phyloP scores from a whole-genome alignment of 148 eudicot genomes.

The Rhododendron vialii region DNA sequence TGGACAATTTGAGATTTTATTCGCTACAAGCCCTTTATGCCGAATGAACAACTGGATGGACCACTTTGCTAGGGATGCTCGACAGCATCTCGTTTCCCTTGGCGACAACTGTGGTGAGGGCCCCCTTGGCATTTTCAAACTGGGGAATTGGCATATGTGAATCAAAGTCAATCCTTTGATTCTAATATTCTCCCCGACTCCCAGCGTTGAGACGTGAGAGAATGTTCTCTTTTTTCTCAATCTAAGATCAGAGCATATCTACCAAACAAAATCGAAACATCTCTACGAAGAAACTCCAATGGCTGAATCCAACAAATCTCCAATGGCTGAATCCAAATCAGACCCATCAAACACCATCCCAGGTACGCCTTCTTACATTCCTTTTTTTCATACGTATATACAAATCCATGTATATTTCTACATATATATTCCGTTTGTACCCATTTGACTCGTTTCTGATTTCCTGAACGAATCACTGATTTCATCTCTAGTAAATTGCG shows the following conservation, averaged over 20 bases:
- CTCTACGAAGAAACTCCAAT: not conserved
- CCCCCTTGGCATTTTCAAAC: not conserved
- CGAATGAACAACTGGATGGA: too few species aligned
- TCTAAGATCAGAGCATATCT: not conserved
- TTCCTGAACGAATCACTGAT: not conserved
- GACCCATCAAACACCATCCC: conserved; percentile 11
- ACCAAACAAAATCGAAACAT: not conserved
- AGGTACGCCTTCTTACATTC: conserved; percentile 10
- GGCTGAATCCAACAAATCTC: not conserved
- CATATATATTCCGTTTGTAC: not conserved
- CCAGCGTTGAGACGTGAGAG: not conserved
- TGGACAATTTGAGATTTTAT: too few species aligned
- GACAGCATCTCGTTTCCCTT: too few species aligned
- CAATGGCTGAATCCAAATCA: conserved; percentile 26
- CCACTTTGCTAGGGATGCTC: too few species aligned
- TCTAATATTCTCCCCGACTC: not conserved
- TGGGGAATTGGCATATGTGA: not conserved
- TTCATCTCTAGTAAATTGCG: not conserved
- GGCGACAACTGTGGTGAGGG: not conserved
- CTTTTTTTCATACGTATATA: not conserved
- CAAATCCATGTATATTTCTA: not conserved
- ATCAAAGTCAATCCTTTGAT: conserved; percentile 1
- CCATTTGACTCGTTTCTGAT: not conserved
- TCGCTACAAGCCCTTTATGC: accelerated
- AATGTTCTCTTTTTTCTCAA: not conserved